These are phyloP conservation scores for Neckera pumila DNA, from an alignment of 225 moss, liverwort and hornwort genomes.

Conservation along the genomic window DNA sequence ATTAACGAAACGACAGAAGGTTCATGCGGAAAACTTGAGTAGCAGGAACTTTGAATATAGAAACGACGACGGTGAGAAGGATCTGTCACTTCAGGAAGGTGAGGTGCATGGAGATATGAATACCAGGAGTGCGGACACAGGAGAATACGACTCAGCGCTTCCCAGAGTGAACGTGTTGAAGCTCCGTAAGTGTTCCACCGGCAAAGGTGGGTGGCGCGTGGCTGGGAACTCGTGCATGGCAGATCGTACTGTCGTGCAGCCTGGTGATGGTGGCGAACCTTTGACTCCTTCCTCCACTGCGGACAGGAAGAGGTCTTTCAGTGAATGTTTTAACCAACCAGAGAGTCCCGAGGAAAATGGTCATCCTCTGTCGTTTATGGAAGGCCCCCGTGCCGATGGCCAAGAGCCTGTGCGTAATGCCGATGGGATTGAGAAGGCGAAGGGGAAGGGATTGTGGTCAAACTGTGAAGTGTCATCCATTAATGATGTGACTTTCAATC, in stretches of 20 bases:
- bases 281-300: constrained; percentile 54
- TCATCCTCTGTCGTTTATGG: constrained; percentile 8
- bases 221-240: constrained; percentile 63
- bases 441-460: constrained; percentile 66
- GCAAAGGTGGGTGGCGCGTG: constrained; percentile 84
- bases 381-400: constrained; percentile 12
- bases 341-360: constrained; percentile 45
- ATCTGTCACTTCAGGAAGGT: constrained; percentile 7
- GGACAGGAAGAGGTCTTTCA: constrained; percentile 50
- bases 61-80: constrained; percentile 22
- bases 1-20: constrained; percentile 55
- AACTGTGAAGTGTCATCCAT: constrained; percentile 67
- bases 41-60: constrained; percentile 1
- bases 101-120: constrained; percentile 32
- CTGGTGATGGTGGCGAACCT: constrained; percentile 40
- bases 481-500: constrained; percentile 40
- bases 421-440: constrained; percentile 26
- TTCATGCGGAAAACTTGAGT: constrained; percentile 49
- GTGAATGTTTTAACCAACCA: constrained; percentile 21
- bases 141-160: constrained; percentile 20
- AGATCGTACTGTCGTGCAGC: constrained; percentile 21
- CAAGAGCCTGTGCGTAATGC: constrained; percentile 6
- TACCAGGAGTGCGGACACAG: constrained; percentile 29
- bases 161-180: constrained; percentile 85
- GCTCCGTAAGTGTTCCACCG: constrained; percentile 86